Conservation (phyloP, 192 early-diverging fungal species). For the Linnemannia exigua region DNA sequence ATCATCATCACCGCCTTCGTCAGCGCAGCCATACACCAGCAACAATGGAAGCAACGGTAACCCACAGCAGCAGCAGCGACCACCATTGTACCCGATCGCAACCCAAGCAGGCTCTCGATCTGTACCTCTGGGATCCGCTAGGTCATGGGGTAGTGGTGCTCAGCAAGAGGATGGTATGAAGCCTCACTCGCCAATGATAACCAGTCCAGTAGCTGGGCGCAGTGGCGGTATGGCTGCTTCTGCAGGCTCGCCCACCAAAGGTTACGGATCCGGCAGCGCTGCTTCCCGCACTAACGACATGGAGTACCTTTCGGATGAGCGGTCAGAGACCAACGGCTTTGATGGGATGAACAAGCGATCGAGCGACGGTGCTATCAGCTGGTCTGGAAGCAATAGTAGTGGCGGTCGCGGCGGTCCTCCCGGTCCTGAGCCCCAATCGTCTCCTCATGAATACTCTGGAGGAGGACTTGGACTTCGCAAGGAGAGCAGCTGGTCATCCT, state of each 20-base stretch:
- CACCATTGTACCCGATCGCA: conserved; percentile 19
- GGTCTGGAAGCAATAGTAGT: conserved; percentile 2
- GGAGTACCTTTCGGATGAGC: conserved; percentile 32
- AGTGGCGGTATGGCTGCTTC: conserved; percentile 22
- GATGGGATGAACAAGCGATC: conserved; percentile 18
- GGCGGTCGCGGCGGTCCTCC: conserved; percentile 4
- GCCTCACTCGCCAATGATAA: neutral
- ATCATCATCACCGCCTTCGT: neutral
- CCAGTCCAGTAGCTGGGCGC: neutral
- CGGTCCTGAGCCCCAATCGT: neutral
- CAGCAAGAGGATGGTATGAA: conserved; percentile 6
- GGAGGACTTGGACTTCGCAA: conserved; percentile 16
- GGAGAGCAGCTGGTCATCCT: conserved; percentile 32
- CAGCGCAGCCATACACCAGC: neutral
- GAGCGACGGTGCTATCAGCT: conserved; percentile 28
- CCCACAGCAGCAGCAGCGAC: conserved; percentile 5
- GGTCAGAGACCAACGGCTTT: conserved; percentile 6
- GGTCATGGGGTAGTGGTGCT: neutral
- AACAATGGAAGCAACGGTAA: neutral
- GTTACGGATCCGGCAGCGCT: neutral
- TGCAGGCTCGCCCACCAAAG: neutral
- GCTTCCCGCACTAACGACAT: neutral
- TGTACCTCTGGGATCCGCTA: conserved; percentile 1
- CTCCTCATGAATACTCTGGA: neutral
- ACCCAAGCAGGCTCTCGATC: conserved; percentile 21